phyloP scores from a whole-genome alignment of 2,329 filamentous ascomycete species.

The Penicillium hordei region DNA sequence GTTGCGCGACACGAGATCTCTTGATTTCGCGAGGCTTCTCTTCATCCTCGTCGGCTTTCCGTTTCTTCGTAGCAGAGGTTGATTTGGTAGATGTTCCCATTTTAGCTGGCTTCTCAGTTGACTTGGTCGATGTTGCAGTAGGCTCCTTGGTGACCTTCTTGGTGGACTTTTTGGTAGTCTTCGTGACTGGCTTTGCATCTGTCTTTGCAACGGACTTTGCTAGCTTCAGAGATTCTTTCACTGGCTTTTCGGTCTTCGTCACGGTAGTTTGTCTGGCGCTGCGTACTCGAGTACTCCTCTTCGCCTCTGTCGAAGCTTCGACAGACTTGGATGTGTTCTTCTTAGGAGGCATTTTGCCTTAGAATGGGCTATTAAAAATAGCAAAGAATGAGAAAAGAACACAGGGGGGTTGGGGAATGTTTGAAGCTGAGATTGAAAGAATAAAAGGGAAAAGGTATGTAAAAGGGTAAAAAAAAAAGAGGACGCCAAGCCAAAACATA shows the following conservation, averaged over 20 bases:
- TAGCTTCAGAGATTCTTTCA: slow-evolving; percentile 14
- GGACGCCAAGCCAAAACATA: slow-evolving; percentile 13
- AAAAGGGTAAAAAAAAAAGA: slow-evolving; percentile 9
- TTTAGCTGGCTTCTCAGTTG: slow-evolving; percentile 16
- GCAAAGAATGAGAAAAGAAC: slow-evolving; percentile 5
- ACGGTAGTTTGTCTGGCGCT: not conserved
- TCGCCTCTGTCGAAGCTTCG: slow-evolving; percentile 11
- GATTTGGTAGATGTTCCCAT: slow-evolving; percentile 20
- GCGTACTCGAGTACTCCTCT: not conserved
- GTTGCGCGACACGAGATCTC: slow-evolving; percentile 31
- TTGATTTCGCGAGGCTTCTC: slow-evolving; percentile 34
- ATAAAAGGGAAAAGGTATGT: slow-evolving; percentile 6
- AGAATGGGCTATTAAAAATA: slow-evolving; percentile 11
- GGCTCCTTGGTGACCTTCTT: not conserved
- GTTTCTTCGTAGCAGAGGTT: slow-evolving; percentile 31
- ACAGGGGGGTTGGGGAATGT: slow-evolving; percentile 3
- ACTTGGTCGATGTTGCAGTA: not conserved
- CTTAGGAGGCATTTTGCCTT: slow-evolving; percentile 32
- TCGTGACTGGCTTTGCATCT: not conserved
- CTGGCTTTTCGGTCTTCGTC: slow-evolving; percentile 13
- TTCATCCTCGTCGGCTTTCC: slow-evolving; percentile 34
- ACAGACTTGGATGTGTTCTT: slow-evolving; percentile 26
- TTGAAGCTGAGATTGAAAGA: slow-evolving; percentile 1
- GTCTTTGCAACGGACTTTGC: not conserved
- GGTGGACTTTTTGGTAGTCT: not conserved